These are phyloP conservation scores for Coniella vitis DNA, from an alignment of 2,329 filamentous ascomycete genomes.

Conservation along the genomic window DNA sequence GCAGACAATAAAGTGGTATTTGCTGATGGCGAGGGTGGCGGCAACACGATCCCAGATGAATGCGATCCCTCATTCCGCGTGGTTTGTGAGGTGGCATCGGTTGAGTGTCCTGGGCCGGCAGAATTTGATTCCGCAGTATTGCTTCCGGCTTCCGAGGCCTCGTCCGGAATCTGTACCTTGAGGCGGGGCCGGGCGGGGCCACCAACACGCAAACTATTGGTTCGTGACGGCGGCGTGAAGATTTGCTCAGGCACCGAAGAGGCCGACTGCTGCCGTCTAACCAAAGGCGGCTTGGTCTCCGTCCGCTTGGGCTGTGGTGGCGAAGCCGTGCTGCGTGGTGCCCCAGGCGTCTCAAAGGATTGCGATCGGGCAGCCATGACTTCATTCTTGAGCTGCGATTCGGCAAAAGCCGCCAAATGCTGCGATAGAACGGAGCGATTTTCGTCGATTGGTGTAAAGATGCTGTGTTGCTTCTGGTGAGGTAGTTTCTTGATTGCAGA, in stretches of 20 bases:
- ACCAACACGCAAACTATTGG: conserved; percentile 66
- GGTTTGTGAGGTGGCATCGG: conserved; percentile 50
- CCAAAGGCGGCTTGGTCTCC: conserved; percentile 42
- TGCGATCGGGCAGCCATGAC: conserved; percentile 49
- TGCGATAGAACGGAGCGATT: conserved; percentile 81
- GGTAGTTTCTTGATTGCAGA: conserved; percentile 55
- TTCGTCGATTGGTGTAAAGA: conserved; percentile 96
- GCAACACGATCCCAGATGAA: conserved; percentile 69
- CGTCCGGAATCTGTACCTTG: conserved; percentile 92
- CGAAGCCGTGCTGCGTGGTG: conserved; percentile 48
- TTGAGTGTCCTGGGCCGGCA: conserved; percentile 46
- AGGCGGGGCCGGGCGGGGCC: conserved; percentile 68
- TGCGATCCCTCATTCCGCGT: conserved; percentile 48
- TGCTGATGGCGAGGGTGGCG: conserved; percentile 86
- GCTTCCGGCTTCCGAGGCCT: conserved; percentile 64
- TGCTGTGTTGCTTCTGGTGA: conserved; percentile 79
- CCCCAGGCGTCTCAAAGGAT: conserved; percentile 56
- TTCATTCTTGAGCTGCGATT: conserved; percentile 30
- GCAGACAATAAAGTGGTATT: conserved; percentile 73
- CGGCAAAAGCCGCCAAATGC: conserved; percentile 65
- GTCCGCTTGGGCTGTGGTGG: conserved; percentile 46
- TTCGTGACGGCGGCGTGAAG: conserved; percentile 65
- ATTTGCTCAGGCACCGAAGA: conserved; percentile 58
- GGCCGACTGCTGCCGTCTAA: conserved; percentile 44
- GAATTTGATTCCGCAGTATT: conserved; percentile 67